Conservation (phyloP, 140 eudicot genomes). For the Anethum foeniculum region DNA sequence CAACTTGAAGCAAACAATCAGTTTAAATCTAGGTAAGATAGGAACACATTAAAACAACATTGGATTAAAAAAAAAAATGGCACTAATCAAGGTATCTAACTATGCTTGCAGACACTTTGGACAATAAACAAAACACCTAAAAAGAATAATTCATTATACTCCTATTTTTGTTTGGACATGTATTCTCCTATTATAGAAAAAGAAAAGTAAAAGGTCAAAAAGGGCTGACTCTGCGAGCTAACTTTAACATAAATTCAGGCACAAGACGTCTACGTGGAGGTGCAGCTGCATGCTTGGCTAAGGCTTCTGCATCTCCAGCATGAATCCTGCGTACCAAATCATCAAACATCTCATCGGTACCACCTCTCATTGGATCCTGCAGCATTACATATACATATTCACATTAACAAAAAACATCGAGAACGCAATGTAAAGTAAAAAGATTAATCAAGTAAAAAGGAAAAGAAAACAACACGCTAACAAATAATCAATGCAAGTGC, state of each 20-base stretch:
- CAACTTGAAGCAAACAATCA: neutral
- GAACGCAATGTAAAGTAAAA: neutral
- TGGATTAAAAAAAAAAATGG: neutral
- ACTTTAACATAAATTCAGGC: conserved; percentile 76
- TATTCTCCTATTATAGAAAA: neutral
- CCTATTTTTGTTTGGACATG: neutral
- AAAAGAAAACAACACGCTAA: neutral
- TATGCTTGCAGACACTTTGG: neutral
- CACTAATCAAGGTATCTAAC: neutral
- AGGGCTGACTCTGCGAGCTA: conserved; percentile 74
- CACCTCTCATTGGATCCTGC: conserved; percentile 99
- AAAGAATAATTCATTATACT: neutral
- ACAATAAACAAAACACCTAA: neutral
- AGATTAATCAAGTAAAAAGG: neutral
- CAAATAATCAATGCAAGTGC: neutral
- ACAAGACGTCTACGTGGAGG: conserved; percentile 71
- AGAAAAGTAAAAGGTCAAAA: conserved; percentile 26
- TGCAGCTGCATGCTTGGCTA: conserved; percentile 55
- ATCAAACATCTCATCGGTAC: conserved; percentile 64
- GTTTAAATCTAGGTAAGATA: neutral
- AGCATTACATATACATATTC: neutral
- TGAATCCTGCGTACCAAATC: conserved; percentile 63
- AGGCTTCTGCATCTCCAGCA: conserved; percentile 68
- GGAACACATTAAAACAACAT: neutral
- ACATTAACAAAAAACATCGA: neutral